These are phyloP conservation scores for Exophiala xenobiotica DNA, from an alignment of 2,329 filamentous ascomycete species.

Conservation along the genomic window DNA sequence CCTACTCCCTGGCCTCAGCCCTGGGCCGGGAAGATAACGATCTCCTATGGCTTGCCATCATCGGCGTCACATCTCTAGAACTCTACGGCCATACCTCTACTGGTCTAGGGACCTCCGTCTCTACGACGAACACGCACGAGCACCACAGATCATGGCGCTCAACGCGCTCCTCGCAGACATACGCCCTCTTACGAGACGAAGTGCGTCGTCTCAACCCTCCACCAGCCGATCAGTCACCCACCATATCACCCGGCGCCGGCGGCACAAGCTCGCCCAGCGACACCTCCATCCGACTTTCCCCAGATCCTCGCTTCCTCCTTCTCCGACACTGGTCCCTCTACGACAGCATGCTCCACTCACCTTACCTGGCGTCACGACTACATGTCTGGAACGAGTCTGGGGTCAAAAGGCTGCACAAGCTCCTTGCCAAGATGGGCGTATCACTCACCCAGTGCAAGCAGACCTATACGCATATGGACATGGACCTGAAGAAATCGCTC, in stretches of 20 bases:
- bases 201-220: constrained; percentile 83
- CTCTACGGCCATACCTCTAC: constrained; percentile 83
- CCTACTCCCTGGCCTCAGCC: constrained; percentile 92
- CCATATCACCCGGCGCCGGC: constrained; percentile 18
- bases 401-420: constrained; percentile 83
- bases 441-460: constrained; percentile 91
- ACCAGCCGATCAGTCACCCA: constrained; percentile 52
- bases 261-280: constrained; percentile 80
- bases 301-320: constrained; percentile 88
- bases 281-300: constrained; percentile 85
- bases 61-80: constrained; percentile 92
- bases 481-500: constrained; percentile 86
- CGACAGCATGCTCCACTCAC: constrained; percentile 97
- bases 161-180: constrained; percentile 72
- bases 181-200: constrained; percentile 85
- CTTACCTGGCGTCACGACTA: constrained; percentile 85
- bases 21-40: constrained; percentile 96
- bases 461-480: constrained; percentile 97
- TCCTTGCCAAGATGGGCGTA: constrained; percentile 97
- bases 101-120: constrained; percentile 58
- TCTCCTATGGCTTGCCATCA: constrained; percentile 88
- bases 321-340: constrained; percentile 97
- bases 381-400: constrained; percentile 94
- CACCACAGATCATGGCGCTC: constrained; percentile 28
- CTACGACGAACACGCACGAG: constrained; percentile 51